phyloP scores from a whole-genome alignment of 495 filamentous ascomycete genomes.

The Neurospora discreta region DNA sequence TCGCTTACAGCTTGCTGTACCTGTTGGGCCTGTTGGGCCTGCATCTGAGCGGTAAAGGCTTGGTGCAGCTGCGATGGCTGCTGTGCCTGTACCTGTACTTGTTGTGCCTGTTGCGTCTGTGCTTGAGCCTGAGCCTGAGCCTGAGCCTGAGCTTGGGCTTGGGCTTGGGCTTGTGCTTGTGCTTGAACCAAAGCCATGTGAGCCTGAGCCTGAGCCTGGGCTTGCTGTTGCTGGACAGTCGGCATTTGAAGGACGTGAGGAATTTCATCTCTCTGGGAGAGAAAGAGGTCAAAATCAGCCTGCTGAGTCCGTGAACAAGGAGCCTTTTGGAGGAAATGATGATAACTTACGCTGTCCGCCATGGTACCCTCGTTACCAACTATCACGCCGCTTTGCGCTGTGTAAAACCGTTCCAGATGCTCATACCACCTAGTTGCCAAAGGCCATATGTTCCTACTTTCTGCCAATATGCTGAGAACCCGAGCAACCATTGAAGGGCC shows the following conservation, averaged over 20 bases:
- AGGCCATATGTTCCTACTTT: slow-evolving; percentile 34
- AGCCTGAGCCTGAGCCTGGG: slow-evolving; percentile 1
- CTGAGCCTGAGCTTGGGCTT: not conserved
- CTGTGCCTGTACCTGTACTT: not conserved
- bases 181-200: not conserved
- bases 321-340: not conserved
- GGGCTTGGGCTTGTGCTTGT: slow-evolving; percentile 1
- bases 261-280: slow-evolving; percentile 18
- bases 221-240: slow-evolving; percentile 1
- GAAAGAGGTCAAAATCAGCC: not conserved
- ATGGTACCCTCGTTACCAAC: slow-evolving; percentile 30
- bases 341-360: slow-evolving; percentile 33
- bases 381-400: slow-evolving; percentile 21
- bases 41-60: not conserved
- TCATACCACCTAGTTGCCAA: slow-evolving; percentile 34
- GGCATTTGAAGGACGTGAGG: slow-evolving; percentile 19
- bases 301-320: not conserved
- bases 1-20: not conserved
- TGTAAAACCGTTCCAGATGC: slow-evolving; percentile 30
- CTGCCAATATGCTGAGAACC: slow-evolving; percentile 27
- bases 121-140: not conserved
- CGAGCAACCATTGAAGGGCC: slow-evolving; percentile 29
- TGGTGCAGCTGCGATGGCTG: not conserved
- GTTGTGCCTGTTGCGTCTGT: not conserved
- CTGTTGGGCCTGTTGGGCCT: not conserved